Percentiles rank a stretch among this genome's conserved stretches.
phyloP scores from a whole-genome alignment of 805 yeast species.

The Yarrowia yakushimensis region DNA sequence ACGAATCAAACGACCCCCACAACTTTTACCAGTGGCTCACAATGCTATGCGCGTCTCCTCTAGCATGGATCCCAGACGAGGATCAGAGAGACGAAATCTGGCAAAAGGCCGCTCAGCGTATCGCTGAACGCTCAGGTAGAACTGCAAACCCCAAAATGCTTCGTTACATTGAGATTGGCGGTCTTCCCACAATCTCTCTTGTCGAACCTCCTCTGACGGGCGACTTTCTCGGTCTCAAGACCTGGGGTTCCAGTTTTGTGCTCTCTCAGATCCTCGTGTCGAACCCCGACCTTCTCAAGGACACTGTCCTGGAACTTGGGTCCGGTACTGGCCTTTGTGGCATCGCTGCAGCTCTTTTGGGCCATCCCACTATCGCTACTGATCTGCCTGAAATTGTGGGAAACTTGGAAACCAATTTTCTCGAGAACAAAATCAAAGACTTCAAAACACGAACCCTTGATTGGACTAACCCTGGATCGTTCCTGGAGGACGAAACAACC shows the following conservation, averaged over 20 bases:
- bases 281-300: slow-evolving; percentile 27
- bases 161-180: slow-evolving; percentile 53
- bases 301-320: slow-evolving; percentile 63
- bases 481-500: slow-evolving; percentile 31
- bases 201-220: slow-evolving; percentile 82
- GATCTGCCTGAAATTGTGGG: slow-evolving; percentile 76
- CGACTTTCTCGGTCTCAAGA: slow-evolving; percentile 85
- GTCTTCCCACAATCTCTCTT: slow-evolving; percentile 40
- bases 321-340: slow-evolving; percentile 94
- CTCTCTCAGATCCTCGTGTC: slow-evolving; percentile 51
- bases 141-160: slow-evolving; percentile 72
- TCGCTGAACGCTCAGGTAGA: slow-evolving; percentile 81
- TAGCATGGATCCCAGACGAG: slow-evolving; percentile 46
- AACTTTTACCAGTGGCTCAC: slow-evolving; percentile 38
- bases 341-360: slow-evolving; percentile 57
- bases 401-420: slow-evolving; percentile 59
- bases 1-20: slow-evolving; percentile 12
- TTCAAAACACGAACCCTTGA: slow-evolving; percentile 56
- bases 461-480: slow-evolving; percentile 62
- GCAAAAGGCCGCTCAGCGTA: slow-evolving; percentile 56
- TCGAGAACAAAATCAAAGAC: slow-evolving; percentile 43
- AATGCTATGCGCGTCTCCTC: slow-evolving; percentile 33
- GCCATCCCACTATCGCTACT: slow-evolving; percentile 51
- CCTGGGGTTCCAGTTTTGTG: slow-evolving; percentile 91
- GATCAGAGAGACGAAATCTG: slow-evolving; percentile 42